These are phyloP conservation scores for Triangularia setosa DNA, from an alignment of 2,329 filamentous ascomycete species.

Conservation along the genomic window DNA sequence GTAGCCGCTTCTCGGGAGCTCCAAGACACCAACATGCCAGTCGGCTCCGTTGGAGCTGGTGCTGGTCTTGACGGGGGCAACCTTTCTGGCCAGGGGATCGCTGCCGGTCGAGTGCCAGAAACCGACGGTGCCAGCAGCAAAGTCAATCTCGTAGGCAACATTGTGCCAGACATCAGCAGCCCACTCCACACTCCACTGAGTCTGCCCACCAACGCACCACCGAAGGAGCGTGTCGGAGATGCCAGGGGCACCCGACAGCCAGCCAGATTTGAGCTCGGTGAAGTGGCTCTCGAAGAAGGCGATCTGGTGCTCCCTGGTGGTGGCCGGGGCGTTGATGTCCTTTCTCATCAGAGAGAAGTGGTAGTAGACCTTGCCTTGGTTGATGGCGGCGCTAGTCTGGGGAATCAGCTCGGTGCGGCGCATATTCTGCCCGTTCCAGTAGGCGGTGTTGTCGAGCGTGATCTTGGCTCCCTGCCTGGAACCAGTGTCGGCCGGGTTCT, in stretches of 20 bases:
- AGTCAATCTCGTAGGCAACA: conserved; percentile 70
- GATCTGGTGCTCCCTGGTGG: conserved; percentile 64
- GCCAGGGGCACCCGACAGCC: conserved; percentile 46
- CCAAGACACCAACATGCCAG: conserved; percentile 69
- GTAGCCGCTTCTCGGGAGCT: conserved; percentile 56
- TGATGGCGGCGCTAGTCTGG: conserved; percentile 62
- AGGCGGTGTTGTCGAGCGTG: conserved; percentile 59
- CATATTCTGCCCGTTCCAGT: conserved; percentile 71
- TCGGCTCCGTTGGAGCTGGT: conserved; percentile 65
- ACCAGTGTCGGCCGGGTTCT: conserved; percentile 60
- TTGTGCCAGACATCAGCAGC: conserved; percentile 68
- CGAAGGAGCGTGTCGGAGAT: conserved; percentile 52
- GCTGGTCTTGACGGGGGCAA: conserved; percentile 55
- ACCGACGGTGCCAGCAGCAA: conserved; percentile 55
- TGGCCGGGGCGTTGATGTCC: conserved; percentile 56
- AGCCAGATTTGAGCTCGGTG: conserved; percentile 69
- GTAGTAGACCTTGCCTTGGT: conserved; percentile 64
- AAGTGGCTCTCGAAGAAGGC: conserved; percentile 66
- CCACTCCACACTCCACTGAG: conserved; percentile 61
- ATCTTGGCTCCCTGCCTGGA: conserved; percentile 65
- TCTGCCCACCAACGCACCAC: conserved; percentile 59
- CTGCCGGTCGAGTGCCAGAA: conserved; percentile 68
- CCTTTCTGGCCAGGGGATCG: conserved; percentile 53
- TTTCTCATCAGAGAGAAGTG: conserved; percentile 65
- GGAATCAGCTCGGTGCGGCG: conserved; percentile 71